Conservation (phyloP, 805 yeast genomes). For the Nakazawaea ishiwadae region DNA sequence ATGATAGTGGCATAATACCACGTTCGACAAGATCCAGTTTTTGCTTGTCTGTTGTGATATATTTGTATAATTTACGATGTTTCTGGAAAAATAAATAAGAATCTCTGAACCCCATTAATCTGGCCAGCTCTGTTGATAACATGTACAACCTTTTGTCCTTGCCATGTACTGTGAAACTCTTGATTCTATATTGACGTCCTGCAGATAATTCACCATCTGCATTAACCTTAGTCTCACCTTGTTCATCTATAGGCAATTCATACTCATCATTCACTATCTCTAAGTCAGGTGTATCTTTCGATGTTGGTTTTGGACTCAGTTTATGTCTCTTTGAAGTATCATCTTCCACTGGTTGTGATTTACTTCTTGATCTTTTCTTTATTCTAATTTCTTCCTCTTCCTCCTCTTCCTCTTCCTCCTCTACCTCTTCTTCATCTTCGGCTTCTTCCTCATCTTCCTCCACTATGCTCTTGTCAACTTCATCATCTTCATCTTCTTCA, state of each 20-base stretch:
- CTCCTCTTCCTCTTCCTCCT: conserved; percentile 18
- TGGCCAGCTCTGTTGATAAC: conserved; percentile 95
- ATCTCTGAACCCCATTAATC: conserved; percentile 91
- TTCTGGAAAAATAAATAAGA: conserved; percentile 86
- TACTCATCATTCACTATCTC: conserved; percentile 73
- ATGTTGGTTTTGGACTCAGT: conserved; percentile 17
- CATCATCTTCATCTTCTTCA: conserved; percentile 27
- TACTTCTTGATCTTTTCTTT: conserved; percentile 14
- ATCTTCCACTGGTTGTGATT: conserved; percentile 1
- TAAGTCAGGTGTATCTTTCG: conserved; percentile 36
- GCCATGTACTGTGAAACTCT: conserved; percentile 59
- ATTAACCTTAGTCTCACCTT: conserved; percentile 73
- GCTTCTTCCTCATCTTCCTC: conserved; percentile 24
- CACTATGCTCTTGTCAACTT: conserved; percentile 19
- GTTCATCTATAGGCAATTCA: conserved; percentile 67
- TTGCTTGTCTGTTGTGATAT: conserved; percentile 69
- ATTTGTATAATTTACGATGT: conserved; percentile 70
- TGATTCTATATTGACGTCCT: conserved; percentile 69
- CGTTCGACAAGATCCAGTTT: conserved; percentile 79
- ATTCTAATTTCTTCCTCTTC: conserved; percentile 20
- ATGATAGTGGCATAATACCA: conserved; percentile 81
- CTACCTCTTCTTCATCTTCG: conserved; percentile 20
- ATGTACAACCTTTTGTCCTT: conserved; percentile 74
- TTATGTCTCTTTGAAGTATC: conserved; percentile 20
- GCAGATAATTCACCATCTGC: conserved; percentile 62